Percentiles rank a stretch among this genome's conserved stretches.
These are phyloP conservation scores for Zymoseptoria ardabiliae DNA, from an alignment of 2,329 filamentous ascomycete species.

Conservation along the genomic window DNA sequence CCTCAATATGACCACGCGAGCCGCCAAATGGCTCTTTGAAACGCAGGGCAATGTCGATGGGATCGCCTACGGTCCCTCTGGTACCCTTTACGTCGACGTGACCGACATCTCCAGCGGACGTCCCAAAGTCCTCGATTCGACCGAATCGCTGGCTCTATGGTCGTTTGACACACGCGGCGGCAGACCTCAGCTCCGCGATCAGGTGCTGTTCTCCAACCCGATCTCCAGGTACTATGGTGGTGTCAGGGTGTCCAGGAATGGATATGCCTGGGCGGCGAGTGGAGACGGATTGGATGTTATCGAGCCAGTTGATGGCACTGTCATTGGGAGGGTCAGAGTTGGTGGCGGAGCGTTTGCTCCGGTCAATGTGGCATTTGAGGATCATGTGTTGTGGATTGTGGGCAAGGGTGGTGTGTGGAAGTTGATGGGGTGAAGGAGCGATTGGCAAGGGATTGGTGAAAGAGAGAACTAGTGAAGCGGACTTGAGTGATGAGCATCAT, in stretches of 20 bases:
- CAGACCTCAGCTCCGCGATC: slow-evolving; percentile 1
- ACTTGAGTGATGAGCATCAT: neutral
- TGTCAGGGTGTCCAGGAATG: slow-evolving; percentile 1
- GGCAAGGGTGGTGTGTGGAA: slow-evolving; percentile 10
- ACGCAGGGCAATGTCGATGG: slow-evolving; percentile 10
- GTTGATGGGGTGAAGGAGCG: slow-evolving; percentile 5
- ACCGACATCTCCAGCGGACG: slow-evolving; percentile 6
- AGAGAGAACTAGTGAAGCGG: neutral
- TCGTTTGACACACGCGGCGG: slow-evolving; percentile 5
- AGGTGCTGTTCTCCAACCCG: slow-evolving; percentile 1
- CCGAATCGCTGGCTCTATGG: slow-evolving; percentile 32
- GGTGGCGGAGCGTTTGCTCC: slow-evolving; percentile 4
- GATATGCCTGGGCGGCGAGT: slow-evolving; percentile 2
- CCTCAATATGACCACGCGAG: slow-evolving; percentile 3
- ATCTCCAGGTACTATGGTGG: slow-evolving; percentile 7
- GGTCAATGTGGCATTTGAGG: slow-evolving; percentile 6
- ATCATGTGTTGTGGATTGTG: slow-evolving; percentile 8
- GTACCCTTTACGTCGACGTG: slow-evolving; percentile 10
- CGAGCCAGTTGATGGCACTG: slow-evolving; percentile 4
- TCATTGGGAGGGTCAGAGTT: slow-evolving; percentile 3
- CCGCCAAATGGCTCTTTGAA: slow-evolving; percentile 3
- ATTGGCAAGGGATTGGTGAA: slow-evolving; percentile 1
- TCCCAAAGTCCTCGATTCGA: neutral
- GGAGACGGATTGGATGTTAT: slow-evolving; percentile 6
- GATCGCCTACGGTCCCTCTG: slow-evolving; percentile 7